Evolutionary conservation across 2,329 filamentous ascomycete genomes (phyloP), one percentile per base, ranked within the genome.

Genomic region (Fusarium brevicatenulatum): DNA sequence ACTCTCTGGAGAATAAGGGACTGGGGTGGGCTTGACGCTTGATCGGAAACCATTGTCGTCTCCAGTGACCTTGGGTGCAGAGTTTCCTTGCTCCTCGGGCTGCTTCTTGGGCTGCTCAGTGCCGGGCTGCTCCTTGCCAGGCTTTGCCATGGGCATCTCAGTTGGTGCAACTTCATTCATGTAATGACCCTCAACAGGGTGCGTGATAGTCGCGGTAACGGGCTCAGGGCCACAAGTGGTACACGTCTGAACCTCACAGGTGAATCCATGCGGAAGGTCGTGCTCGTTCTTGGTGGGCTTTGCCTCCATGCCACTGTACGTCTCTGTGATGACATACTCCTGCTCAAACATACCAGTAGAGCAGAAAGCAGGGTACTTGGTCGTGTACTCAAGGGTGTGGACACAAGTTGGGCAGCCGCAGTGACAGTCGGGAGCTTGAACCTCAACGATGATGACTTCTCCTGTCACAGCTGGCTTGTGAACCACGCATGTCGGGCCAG

Each of bases 91-190:
- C 49, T 23, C 37, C 23, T 28, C 10, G n/a, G 60, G 43, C 19
- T 42, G 25, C 30, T 52, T 9, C 28, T 62, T 42, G 46, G 43
- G 43, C 16, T 44, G 16, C 16, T 44, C 23, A 2, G 13, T 44
- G 18, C 18, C 36, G 8, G 61, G 37, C 18, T 50, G 34, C 19
- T 53, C 50, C 7, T 61, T 37, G 47, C 12, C 21, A 11, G 63
- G 50, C n/a, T 58, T 50, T 16, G 28, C 30, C 28, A 42, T 6
- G 4, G 65, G 65, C 39, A 28, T 44, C 8, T 36, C 56, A n/a
- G 65, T 68, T 12, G 66, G 65, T 8, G 50, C 13, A 23, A 52
- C 21, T 12, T 23, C n/a, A 42, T 70, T 73, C 42, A 91, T 91
- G 83, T 73, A 73, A 12, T 67, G 56, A 21, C 61, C 52, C 4